Evolutionary conservation across 2,329 filamentous ascomycete genomes (phyloP), one percentile per base, ranked within the genome.

Genomic region (Knufia fluminis): DNA sequence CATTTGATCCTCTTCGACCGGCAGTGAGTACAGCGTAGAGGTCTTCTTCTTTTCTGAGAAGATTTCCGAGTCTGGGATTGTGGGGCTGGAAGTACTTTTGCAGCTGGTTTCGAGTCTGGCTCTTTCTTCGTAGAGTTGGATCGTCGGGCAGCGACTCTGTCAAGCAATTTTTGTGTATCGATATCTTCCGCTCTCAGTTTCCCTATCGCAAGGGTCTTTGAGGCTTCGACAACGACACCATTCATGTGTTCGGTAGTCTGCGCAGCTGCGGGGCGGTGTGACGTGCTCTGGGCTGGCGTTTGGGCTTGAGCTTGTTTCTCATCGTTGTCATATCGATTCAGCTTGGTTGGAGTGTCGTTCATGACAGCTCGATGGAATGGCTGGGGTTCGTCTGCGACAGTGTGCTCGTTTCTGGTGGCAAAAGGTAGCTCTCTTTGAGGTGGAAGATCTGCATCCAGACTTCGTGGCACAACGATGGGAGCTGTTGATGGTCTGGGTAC

Each of bases 381-480:
- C 26, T 46, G 10, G 23, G 16, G 58, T 46, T 61, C 62, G 23
- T n/a, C n/a, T n/a, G 54, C 32, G 14, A 48, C 55, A 17, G 59
- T 58, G 48, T 61, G 10, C 24, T 49, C 35, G 6, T 2, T 7
- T 17, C 7, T 43, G 14, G 24, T 67, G 22, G 59, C 47, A 49
- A 71, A 72, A 2, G 70, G 70, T 0, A 72, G 61, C 14, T 66
- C 60, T 52, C 70, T 55, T 52, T 63, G 69, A 17, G 70, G 70
- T 14, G 70, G 70, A n/a, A 71, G 59, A 46, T 64, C 57, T 40
- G 65, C 54, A 26, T 62, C 61, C 3, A 68, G 56, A 33, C 24
- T 32, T 23, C 33, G 23, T n/a, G 58, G 52, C 20, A 63, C 54
- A 17, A 56, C 61, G 2, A 52, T 55, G 17, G 62, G 59, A 4